These are phyloP conservation scores for Podila clonocystis DNA, from an alignment of 192 early-diverging fungal species.

Conservation along the genomic window DNA sequence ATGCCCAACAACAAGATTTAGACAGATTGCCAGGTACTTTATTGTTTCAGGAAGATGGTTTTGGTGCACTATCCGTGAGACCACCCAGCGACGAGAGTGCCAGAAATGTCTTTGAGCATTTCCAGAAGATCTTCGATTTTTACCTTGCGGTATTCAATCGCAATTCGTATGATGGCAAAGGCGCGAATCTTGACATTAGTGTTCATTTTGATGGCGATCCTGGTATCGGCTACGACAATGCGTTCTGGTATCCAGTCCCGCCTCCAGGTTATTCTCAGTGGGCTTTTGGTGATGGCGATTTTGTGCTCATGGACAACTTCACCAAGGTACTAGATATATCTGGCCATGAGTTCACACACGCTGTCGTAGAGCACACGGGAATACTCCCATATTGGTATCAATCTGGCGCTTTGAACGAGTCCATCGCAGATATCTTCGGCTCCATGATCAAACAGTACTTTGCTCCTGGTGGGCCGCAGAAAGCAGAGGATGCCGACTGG, in stretches of 20 bases:
- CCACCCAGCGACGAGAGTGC: not conserved
- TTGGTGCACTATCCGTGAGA: too few relatives aligned
- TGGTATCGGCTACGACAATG: not conserved
- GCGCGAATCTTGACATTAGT: not conserved
- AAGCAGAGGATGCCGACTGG: not conserved
- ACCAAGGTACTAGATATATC: not conserved
- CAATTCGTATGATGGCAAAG: not conserved
- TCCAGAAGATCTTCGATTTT: not conserved
- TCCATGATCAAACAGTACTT: not conserved
- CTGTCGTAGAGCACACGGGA: too few relatives aligned
- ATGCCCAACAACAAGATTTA: too few relatives aligned
- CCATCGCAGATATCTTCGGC: not conserved
- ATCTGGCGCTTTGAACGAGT: too few relatives aligned
- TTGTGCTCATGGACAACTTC: not conserved
- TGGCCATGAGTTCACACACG: too few relatives aligned
- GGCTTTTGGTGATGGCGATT: not conserved
- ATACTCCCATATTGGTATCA: too few relatives aligned
- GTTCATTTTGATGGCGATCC: not conserved
- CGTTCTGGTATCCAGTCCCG: not conserved
- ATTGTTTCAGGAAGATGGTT: too few relatives aligned
- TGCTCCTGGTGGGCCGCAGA: not conserved
- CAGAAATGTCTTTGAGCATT: not conserved
- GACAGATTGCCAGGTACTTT: too few relatives aligned
- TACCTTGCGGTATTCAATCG: not conserved
- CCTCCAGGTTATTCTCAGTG: not conserved